Conservation (phyloP, 108 stramenopile species). For the Epithemia pelagica region DNA sequence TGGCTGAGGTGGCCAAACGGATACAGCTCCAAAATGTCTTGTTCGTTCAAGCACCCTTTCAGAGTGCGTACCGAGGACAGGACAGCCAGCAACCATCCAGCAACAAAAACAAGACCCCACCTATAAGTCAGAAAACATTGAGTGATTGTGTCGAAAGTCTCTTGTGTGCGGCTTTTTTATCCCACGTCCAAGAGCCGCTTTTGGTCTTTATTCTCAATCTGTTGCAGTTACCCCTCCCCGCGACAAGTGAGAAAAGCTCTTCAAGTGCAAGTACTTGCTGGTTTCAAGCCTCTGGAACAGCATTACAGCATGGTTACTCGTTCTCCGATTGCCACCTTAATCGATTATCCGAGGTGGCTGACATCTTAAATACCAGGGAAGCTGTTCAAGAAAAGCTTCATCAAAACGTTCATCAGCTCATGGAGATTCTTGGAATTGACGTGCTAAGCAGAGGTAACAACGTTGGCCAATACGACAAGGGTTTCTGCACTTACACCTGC, state of each 20-base stretch:
- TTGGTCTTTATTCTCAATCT: not conserved
- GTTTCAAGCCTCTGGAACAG: not conserved
- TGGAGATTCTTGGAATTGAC: not conserved
- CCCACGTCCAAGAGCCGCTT: not conserved
- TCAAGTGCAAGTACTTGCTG: not conserved
- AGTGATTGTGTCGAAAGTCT: slow-evolving; percentile 45
- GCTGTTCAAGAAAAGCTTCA: not conserved
- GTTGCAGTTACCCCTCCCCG: not conserved
- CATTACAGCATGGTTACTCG: not conserved
- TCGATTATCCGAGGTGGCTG: not conserved
- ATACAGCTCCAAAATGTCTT: slow-evolving; percentile 15
- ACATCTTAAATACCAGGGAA: not conserved
- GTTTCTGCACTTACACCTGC: not conserved
- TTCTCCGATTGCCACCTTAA: not conserved
- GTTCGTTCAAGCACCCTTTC: slow-evolving; percentile 20
- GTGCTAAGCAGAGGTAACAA: no score
- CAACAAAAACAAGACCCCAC: not conserved
- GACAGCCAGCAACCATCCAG: not conserved
- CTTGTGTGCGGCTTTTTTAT: slow-evolving; percentile 33
- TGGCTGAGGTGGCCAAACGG: not conserved
- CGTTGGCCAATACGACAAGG: no score
- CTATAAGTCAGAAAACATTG: slow-evolving; percentile 17
- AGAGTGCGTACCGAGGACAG: slow-evolving; percentile 14
- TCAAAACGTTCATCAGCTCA: not conserved
- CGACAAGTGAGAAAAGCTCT: no score